phyloP scores from a whole-genome alignment of 106 monocot species.

The Dioscorea dumetorum region DNA sequence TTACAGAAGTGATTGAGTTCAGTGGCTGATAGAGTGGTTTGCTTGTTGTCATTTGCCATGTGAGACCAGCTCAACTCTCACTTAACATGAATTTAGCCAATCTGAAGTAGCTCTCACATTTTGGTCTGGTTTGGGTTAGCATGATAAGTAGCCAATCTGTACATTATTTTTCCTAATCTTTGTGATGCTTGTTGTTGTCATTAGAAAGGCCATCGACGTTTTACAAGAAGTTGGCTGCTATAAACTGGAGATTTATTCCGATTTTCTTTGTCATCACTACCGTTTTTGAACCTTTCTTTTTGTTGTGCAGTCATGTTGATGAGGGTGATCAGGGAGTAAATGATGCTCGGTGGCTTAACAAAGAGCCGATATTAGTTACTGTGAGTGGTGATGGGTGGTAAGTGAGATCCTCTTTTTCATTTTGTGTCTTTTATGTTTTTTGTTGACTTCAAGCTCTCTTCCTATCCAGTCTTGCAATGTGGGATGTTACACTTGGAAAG shows the following conservation, averaged over 20 bases:
- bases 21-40: no score
- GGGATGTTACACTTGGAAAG: conserved; percentile 75
- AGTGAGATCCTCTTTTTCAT: background rate
- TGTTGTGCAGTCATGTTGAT: conserved; percentile 51
- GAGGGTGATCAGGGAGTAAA: conserved; percentile 79
- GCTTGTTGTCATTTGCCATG: no score
- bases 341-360: conserved; percentile 73
- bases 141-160: no score
- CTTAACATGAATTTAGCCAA: no score
- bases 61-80: no score
- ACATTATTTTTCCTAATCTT: no score
- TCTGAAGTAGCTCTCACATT: no score
- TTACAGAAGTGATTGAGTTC: no score
- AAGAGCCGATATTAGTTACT: conserved; percentile 63
- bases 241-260: background rate
- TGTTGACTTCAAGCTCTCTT: background rate
- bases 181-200: no score
- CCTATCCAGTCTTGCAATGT: conserved; percentile 67
- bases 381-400: conserved; percentile 87
- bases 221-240: background rate
- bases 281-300: background rate
- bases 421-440: background rate
- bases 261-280: background rate
- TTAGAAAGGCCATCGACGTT: no score
- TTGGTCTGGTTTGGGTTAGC: no score